Conservation (phyloP, 2,329 filamentous ascomycete species). For the Talaromyces sp. region DNA sequence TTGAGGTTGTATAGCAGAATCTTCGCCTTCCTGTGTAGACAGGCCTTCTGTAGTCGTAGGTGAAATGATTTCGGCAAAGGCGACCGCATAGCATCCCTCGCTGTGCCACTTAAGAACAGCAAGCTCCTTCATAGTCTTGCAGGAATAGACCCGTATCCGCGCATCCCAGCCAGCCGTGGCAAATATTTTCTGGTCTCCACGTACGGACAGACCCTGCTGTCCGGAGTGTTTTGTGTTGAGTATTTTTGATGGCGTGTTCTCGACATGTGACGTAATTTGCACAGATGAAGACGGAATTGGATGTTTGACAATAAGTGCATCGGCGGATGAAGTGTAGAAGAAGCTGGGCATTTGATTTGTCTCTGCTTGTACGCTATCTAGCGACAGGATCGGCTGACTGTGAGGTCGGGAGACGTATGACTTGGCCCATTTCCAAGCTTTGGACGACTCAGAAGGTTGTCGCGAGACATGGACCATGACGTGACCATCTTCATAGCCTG, state of each 20-base stretch:
- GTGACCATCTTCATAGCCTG: conserved; percentile 83
- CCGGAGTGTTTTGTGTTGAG: conserved; percentile 83
- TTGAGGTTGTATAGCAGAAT: not conserved
- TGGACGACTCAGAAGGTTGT: conserved; percentile 19
- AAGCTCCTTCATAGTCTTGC: conserved; percentile 76
- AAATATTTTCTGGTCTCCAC: conserved; percentile 77
- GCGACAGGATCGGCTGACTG: conserved; percentile 75
- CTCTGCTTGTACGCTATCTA: conserved; percentile 53
- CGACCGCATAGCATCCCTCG: conserved; percentile 77
- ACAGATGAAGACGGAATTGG: conserved; percentile 49
- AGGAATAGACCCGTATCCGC: conserved; percentile 73
- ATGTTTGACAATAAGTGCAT: conserved; percentile 74
- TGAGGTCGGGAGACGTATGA: conserved; percentile 67
- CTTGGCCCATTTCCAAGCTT: conserved; percentile 46
- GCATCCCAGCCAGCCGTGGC: conserved; percentile 93
- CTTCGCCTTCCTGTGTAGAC: not conserved
- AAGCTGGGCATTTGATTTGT: conserved; percentile 39
- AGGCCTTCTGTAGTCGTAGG: not conserved
- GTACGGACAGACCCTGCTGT: conserved; percentile 74
- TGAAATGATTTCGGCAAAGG: conserved; percentile 56
- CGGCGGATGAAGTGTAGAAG: conserved; percentile 79
- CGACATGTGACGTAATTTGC: not conserved
- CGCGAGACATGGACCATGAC: conserved; percentile 62
- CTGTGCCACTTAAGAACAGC: conserved; percentile 94
- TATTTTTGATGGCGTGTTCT: conserved; percentile 53